phyloP scores from a whole-genome alignment of 106 monocot species.

The Dendrobium chrysotoxum region DNA sequence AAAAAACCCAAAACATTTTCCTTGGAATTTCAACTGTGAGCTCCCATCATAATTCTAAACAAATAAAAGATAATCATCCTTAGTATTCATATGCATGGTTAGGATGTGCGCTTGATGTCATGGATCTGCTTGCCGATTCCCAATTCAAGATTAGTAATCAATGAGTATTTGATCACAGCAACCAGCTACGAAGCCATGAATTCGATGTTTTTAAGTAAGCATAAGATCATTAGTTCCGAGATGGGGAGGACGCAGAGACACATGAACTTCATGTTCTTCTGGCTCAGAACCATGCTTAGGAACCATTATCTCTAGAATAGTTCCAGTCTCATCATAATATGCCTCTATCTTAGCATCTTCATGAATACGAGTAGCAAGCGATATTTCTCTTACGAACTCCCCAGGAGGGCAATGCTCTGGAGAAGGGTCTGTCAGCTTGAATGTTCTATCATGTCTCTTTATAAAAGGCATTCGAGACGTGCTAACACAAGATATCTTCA shows the following conservation, averaged over 20 bases:
- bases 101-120: too few relatives aligned
- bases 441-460: slow-evolving; percentile 33
- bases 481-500: slow-evolving; percentile 29
- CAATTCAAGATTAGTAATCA: too few relatives aligned
- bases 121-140: too few relatives aligned
- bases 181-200: too few relatives aligned
- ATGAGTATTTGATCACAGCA: too few relatives aligned
- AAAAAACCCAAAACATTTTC: too few relatives aligned
- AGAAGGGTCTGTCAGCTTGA: slow-evolving; percentile 32
- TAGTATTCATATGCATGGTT: too few relatives aligned
- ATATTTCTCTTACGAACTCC: slow-evolving; percentile 34
- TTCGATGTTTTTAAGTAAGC: not conserved
- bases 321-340: slow-evolving; percentile 39
- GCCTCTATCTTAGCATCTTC: slow-evolving; percentile 48
- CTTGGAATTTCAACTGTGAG: too few relatives aligned
- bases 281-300: slow-evolving; percentile 33
- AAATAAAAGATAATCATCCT: too few relatives aligned
- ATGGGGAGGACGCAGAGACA: slow-evolving; percentile 30
- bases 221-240: slow-evolving; percentile 30
- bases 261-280: slow-evolving; percentile 39
- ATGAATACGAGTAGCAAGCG: slow-evolving; percentile 29
- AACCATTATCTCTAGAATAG: slow-evolving; percentile 36
- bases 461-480: slow-evolving; percentile 23
- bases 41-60: too few relatives aligned
- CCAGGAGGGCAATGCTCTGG: slow-evolving; percentile 43